These are phyloP conservation scores for Colletotrichum destructivum DNA, from an alignment of 2,329 filamentous ascomycete genomes.

Conservation along the genomic window DNA sequence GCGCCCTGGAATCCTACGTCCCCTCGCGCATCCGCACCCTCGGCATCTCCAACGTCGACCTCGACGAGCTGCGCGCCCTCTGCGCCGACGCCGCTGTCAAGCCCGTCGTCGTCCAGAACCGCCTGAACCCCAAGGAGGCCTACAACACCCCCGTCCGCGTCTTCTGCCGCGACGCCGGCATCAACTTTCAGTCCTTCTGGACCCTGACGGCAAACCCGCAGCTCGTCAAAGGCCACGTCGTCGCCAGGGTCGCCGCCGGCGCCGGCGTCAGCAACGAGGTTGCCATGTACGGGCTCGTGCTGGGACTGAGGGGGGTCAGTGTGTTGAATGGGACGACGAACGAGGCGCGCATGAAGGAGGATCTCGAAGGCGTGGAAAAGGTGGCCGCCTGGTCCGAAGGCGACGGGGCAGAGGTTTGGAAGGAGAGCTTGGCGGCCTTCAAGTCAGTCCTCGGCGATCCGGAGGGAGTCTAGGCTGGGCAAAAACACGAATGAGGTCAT, in stretches of 20 bases:
- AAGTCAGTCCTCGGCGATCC: conserved; percentile 49
- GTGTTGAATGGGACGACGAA: conserved; percentile 64
- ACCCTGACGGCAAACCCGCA: conserved; percentile 64
- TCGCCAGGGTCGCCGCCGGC: conserved; percentile 63
- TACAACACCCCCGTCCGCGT: conserved; percentile 74
- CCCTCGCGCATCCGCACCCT: conserved; percentile 75
- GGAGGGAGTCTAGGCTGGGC: conserved; percentile 24
- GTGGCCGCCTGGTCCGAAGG: conserved; percentile 60
- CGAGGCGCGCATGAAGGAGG: conserved; percentile 64
- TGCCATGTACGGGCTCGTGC: conserved; percentile 63
- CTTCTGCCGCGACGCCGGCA: conserved; percentile 58
- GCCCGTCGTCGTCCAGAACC: conserved; percentile 80
- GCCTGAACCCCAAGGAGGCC: conserved; percentile 73
- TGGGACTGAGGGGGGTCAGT: conserved; percentile 60
- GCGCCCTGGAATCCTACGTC: conserved; percentile 75
- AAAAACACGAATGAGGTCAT: not conserved
- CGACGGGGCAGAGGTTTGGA: conserved; percentile 65
- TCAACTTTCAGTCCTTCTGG: conserved; percentile 70
- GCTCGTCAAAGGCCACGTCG: conserved; percentile 59
- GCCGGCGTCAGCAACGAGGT: conserved; percentile 55
- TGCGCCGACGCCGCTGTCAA: conserved; percentile 58
- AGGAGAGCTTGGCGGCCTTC: conserved; percentile 62
- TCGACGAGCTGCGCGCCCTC: conserved; percentile 69
- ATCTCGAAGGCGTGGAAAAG: conserved; percentile 60
- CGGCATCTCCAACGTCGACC: conserved; percentile 83